These are phyloP conservation scores for Moesziomyces sp. DNA, from an alignment of 1,284 basidiomycete species.

Conservation along the genomic window DNA sequence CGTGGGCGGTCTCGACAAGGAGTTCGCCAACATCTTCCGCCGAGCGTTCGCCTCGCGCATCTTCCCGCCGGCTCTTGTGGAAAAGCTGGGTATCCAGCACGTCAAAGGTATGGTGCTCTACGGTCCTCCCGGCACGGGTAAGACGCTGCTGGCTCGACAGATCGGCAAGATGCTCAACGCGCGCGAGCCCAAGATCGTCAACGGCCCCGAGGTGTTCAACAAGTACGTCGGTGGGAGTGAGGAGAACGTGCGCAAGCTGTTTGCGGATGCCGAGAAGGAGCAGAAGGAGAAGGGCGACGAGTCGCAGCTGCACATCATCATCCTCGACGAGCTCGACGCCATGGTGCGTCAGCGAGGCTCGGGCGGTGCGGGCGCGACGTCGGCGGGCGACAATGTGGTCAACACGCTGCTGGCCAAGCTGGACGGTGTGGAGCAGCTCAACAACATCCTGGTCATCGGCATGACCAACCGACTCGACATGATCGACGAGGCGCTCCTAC, in stretches of 20 bases:
- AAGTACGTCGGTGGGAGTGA: slow-evolving; percentile 98
- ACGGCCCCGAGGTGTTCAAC: slow-evolving; percentile 96
- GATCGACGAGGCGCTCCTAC: slow-evolving; percentile 97
- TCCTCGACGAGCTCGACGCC: slow-evolving; percentile 98
- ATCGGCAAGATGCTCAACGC: slow-evolving; percentile 99
- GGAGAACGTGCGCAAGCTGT: slow-evolving; percentile 97
- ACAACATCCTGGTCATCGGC: slow-evolving; percentile 99
- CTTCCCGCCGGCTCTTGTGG: slow-evolving; percentile 94
- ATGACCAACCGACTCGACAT: slow-evolving; percentile 99
- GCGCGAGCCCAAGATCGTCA: slow-evolving; percentile 96
- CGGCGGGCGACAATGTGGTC: slow-evolving; percentile 97
- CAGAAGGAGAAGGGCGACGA: slow-evolving; percentile 99
- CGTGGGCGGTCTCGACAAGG: slow-evolving; percentile 94
- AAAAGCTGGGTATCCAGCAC: slow-evolving; percentile 98
- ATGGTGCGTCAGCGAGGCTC: slow-evolving; percentile 93
- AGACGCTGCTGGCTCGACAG: slow-evolving; percentile 97
- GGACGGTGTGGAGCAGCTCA: slow-evolving; percentile 99
- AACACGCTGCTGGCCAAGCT: slow-evolving; percentile 99
- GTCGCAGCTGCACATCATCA: slow-evolving; percentile 97
- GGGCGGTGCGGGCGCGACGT: slow-evolving; percentile 76
- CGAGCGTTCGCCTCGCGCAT: slow-evolving; percentile 98
- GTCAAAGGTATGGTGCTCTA: slow-evolving; percentile 96
- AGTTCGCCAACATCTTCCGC: slow-evolving; percentile 97
- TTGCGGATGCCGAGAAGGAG: slow-evolving; percentile 98
- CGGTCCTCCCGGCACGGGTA: slow-evolving; percentile 97